Base-by-base conservation (phyloP, 306 rosid species). In the Nissolia schottii region DNA sequence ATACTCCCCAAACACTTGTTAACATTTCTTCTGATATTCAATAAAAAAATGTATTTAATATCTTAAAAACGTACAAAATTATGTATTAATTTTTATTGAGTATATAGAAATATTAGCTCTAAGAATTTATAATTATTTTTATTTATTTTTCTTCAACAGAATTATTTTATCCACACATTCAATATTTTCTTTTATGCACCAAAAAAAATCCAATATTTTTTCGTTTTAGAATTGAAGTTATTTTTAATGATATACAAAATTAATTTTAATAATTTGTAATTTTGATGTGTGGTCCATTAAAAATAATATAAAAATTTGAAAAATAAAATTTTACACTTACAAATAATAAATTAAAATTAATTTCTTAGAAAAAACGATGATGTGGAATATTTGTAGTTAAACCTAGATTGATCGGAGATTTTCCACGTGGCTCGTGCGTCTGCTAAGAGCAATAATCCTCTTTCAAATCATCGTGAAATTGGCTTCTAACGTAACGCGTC, bases 401-500 rank as follows among this genome's bases (percentile, higher is more conserved):
- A 34, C 0, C 15, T 45, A 71, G 66, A 50, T 34, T 18, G 22
- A 63, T 23, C 7, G 8, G 13, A 38, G 48, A 40, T 27, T 29
- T n/a, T 66, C 7, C 16, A 56, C 18, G n/a, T 1, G 62, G 12
- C 20, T n/a, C 4, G 18, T 19, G 45, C 35, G 13, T 22, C 53
- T 22, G 64, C 24, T 4, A 6, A 27, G 67, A 40, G 22, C 22
- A 41, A 60, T 48, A 69, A 15, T 34, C 50, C 69, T 46, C 28
- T 11, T n/a, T 16, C 10, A 45, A n/a, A 6, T 49, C 25, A 55
- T 54, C 20, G 55, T 45, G 59, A 38, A 16, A 24, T 67, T 35
- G 45, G 25, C 48, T 24, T 48, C n/a, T 35, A 19, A 59, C 64
- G 71, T 77, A 74, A 68, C 35, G 38, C 27, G 61, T 60, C 72